Conservation (phyloP, 768 basidiomycete species). For the Leccinum truebloodii region DNA sequence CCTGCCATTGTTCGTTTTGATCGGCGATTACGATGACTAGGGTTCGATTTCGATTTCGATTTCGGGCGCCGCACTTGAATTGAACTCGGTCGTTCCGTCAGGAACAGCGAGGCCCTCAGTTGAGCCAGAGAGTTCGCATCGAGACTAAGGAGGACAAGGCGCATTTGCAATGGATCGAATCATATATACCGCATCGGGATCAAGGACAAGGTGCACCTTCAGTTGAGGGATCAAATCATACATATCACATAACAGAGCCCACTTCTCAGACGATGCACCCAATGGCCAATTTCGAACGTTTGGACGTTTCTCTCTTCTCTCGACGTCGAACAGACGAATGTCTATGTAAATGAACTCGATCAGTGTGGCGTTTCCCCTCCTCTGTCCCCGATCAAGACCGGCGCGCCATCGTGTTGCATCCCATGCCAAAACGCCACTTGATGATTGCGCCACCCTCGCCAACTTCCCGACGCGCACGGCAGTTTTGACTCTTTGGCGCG, state of each 20-base stretch:
- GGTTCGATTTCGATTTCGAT: background rate
- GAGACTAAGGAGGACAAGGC: background rate
- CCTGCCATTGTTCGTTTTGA: background rate
- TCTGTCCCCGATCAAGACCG: background rate
- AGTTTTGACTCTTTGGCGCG: background rate
- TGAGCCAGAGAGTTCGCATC: background rate
- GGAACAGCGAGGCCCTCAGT: background rate
- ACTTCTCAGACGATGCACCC: too few species aligned
- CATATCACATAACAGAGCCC: too few species aligned
- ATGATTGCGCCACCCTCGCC: background rate
- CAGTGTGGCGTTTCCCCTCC: background rate
- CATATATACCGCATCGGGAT: too few species aligned
- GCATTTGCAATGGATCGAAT: too few species aligned
- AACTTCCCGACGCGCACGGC: background rate
- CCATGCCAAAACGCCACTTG: slow-evolving; percentile 5
- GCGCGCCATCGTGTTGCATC: background rate
- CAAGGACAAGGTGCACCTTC: too few species aligned
- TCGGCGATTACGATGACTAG: background rate
- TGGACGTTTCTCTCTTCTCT: background rate
- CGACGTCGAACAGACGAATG: background rate
- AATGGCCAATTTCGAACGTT: too few species aligned
- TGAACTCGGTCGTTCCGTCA: background rate
- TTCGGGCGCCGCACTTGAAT: background rate
- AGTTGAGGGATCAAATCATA: background rate
- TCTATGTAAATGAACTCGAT: background rate